Conservation (phyloP, 2,329 filamentous ascomycete species). For the Penicillium sumatraense region DNA sequence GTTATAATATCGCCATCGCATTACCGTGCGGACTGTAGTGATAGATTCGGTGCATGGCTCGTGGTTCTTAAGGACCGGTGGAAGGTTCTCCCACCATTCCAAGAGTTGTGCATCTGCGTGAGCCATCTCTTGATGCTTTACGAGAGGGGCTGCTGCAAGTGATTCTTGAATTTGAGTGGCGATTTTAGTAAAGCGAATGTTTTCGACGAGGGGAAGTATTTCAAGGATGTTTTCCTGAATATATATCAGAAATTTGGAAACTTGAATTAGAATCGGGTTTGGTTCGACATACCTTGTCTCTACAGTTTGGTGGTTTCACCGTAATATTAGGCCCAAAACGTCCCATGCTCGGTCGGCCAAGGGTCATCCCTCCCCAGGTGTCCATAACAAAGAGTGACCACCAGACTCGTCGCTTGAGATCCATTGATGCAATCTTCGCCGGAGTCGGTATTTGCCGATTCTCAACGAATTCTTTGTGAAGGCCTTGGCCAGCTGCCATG, state of each 20-base stretch:
- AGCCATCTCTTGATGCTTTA: constrained; percentile 68
- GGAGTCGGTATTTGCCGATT: constrained; percentile 48
- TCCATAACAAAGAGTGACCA: constrained; percentile 76
- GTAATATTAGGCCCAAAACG: constrained; percentile 71
- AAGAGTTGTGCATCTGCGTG: constrained; percentile 70
- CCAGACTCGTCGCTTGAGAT: constrained; percentile 71
- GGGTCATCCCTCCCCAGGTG: constrained; percentile 73
- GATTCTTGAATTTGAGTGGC: constrained; percentile 77
- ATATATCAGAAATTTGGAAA: too few species aligned
- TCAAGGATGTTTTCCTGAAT: constrained; percentile 66
- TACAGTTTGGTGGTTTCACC: constrained; percentile 64
- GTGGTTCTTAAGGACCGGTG: constrained; percentile 65
- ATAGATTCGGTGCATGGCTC: constrained; percentile 73
- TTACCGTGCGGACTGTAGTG: constrained; percentile 71
- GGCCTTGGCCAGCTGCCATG: constrained; percentile 74
- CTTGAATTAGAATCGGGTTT: too few species aligned
- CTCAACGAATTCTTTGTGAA: constrained; percentile 67
- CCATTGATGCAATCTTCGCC: constrained; percentile 57
- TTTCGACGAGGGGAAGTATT: constrained; percentile 73
- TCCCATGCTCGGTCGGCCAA: constrained; percentile 72
- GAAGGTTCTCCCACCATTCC: constrained; percentile 73
- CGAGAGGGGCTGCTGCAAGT: constrained; percentile 69
- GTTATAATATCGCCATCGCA: constrained; percentile 83
- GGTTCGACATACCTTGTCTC: constrained; percentile 37
- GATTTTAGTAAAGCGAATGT: constrained; percentile 79